Evolutionary conservation across 768 basidiomycete species (phyloP).

Genomic region (Rhizopogon roseolus): DNA sequence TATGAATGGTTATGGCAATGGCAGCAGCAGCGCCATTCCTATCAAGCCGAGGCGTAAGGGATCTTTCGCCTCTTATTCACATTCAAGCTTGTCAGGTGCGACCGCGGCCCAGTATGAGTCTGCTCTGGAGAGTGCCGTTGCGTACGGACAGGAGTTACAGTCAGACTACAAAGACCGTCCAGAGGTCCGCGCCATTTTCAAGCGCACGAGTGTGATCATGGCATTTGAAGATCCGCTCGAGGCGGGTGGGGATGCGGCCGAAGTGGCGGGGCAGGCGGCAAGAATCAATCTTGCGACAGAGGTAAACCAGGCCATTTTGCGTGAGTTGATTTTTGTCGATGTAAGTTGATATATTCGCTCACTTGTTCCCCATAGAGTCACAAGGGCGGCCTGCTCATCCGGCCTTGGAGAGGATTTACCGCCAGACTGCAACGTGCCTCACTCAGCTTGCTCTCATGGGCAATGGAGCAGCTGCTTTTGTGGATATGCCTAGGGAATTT

Average conservation of each 20-base stretch:
- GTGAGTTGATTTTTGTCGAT: constrained; percentile 36
- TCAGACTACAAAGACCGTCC: constrained; percentile 63
- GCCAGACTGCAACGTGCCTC: constrained; percentile 66
- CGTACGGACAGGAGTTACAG: constrained; percentile 70
- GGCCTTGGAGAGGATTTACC: constrained; percentile 70
- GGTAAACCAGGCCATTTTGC: constrained; percentile 77
- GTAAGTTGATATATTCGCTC: constrained; percentile 1
- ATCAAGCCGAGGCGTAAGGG: constrained; percentile 25
- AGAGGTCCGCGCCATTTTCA: constrained; percentile 62
- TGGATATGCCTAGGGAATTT: constrained; percentile 73
- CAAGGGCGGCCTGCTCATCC: constrained; percentile 71
- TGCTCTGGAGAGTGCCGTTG: constrained; percentile 60
- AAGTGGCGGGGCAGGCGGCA: constrained; percentile 65
- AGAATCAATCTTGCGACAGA: constrained; percentile 66
- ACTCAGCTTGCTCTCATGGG: constrained; percentile 70
- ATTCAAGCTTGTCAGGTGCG: constrained; percentile 16
- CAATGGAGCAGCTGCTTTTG: constrained; percentile 74
- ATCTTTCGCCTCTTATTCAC: constrained; percentile 23
- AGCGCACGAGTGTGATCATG: constrained; percentile 73
- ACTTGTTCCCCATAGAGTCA: constrained; percentile 46
- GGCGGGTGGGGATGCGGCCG: constrained; percentile 59
- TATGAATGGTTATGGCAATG: constrained; percentile 7
- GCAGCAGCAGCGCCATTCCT: constrained; percentile 22
- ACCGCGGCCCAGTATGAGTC: constrained; percentile 43
- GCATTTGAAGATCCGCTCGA: constrained; percentile 74